phyloP scores from a whole-genome alignment of 371 early-diverging fungal genomes.

The Mucor saturninus region DNA sequence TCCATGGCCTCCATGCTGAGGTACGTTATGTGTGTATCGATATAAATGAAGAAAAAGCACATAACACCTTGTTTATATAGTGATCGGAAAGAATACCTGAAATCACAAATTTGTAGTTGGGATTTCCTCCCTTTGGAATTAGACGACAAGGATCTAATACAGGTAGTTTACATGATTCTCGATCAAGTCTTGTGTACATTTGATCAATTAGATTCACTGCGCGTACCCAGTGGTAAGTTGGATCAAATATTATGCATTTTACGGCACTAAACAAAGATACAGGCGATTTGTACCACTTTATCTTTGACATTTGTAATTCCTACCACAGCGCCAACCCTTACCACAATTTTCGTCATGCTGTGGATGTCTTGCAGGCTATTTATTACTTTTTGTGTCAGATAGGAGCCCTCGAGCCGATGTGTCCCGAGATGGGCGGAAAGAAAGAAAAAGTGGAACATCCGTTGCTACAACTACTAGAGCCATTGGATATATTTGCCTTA shows the following conservation, averaged over 20 bases:
- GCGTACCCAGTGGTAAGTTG: conserved; percentile 62
- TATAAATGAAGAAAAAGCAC: no score
- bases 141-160: conserved; percentile 62
- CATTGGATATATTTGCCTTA: conserved; percentile 74
- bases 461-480: conserved; percentile 48
- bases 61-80: conserved; percentile 11
- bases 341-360: conserved; percentile 87
- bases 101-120: conserved; percentile 61
- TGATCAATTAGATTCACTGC: conserved; percentile 58
- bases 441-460: neutral
- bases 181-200: conserved; percentile 57
- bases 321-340: conserved; percentile 82
- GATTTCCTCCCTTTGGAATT: conserved; percentile 68
- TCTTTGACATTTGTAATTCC: conserved; percentile 69
- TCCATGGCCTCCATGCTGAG: conserved; percentile 30
- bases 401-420: conserved; percentile 56
- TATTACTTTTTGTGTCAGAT: conserved; percentile 76
- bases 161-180: conserved; percentile 66
- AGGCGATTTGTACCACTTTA: conserved; percentile 67
- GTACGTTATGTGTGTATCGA: neutral
- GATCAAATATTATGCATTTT: neutral
- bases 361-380: conserved; percentile 84
- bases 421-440: neutral
- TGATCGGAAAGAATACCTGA: conserved; percentile 49
- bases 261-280: no score